phyloP scores from a whole-genome alignment of 1,284 basidiomycete species.

The Earliella scabrosa region DNA sequence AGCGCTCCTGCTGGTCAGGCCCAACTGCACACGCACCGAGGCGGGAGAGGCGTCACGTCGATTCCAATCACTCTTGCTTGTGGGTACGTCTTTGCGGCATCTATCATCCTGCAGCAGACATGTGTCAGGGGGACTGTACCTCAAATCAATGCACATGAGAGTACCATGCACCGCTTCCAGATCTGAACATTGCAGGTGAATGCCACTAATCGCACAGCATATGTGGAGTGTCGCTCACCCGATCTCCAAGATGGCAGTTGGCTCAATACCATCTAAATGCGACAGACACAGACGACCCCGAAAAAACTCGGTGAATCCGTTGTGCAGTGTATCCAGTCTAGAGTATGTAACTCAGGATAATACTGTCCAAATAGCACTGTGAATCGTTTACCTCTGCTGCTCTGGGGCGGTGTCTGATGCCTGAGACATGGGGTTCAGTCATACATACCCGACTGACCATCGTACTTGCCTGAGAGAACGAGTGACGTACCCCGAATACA shows the following conservation, averaged over 20 bases:
- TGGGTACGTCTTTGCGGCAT: neutral
- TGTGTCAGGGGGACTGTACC: neutral
- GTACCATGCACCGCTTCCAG: neutral
- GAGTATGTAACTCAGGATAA: too few species aligned
- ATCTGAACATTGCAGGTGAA: neutral
- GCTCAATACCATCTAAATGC: neutral
- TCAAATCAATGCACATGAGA: neutral
- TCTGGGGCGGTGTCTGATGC: too few species aligned
- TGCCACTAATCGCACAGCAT: neutral
- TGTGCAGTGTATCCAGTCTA: neutral
- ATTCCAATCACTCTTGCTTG: neutral
- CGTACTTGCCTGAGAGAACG: too few species aligned
- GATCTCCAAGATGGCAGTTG: too few species aligned
- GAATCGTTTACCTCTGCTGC: too few species aligned
- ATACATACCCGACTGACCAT: too few species aligned
- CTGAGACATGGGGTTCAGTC: too few species aligned
- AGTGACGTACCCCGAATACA: too few species aligned
- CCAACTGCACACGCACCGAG: neutral
- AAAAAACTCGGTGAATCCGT: neutral
- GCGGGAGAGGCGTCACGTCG: neutral
- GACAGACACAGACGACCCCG: neutral
- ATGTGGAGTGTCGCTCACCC: too few species aligned
- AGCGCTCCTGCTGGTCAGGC: too few species aligned
- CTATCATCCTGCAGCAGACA: neutral
- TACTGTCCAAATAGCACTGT: too few species aligned